Evolutionary conservation across 2,329 filamentous ascomycete genomes (phyloP).

Genomic region (Cladosporium sp.): DNA sequence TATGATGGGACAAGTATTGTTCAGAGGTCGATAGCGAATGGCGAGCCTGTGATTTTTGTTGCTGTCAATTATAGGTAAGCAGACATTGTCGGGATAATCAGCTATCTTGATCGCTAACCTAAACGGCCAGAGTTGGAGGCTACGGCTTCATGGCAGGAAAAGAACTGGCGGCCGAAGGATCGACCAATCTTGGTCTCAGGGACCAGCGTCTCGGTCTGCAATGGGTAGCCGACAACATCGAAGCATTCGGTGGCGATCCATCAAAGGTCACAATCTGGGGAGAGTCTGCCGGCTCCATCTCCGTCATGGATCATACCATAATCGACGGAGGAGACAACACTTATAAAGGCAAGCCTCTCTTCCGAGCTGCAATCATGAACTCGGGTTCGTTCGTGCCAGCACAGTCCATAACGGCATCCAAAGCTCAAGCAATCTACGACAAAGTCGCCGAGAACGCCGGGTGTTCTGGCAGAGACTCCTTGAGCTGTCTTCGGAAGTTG

Average conservation of each 20-base stretch:
- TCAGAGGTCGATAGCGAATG: slow-evolving; percentile 26
- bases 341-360: slow-evolving; percentile 71
- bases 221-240: slow-evolving; percentile 60
- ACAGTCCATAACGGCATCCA: slow-evolving; percentile 50
- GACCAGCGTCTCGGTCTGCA: slow-evolving; percentile 57
- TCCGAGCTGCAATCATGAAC: slow-evolving; percentile 75
- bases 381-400: slow-evolving; percentile 62
- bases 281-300: slow-evolving; percentile 15
- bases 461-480: slow-evolving; percentile 42
- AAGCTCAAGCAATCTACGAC: slow-evolving; percentile 56
- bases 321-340: slow-evolving; percentile 68
- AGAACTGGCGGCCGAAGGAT: slow-evolving; percentile 31
- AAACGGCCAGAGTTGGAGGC: slow-evolving; percentile 24
- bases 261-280: slow-evolving; percentile 29
- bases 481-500: slow-evolving; percentile 46
- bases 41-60: slow-evolving; percentile 38
- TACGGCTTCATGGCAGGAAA: slow-evolving; percentile 30
- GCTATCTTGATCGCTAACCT: slow-evolving; percentile 38
- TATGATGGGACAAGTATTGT: slow-evolving; percentile 10
- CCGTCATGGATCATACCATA: slow-evolving; percentile 60
- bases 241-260: slow-evolving; percentile 57
- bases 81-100: slow-evolving; percentile 34
- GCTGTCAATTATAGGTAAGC: slow-evolving; percentile 34
- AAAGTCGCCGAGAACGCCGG: slow-evolving; percentile 44
- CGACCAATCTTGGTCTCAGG: slow-evolving; percentile 58